Conservation (phyloP, 2,329 filamentous ascomycete species). For the Aspergillus uvarum region DNA sequence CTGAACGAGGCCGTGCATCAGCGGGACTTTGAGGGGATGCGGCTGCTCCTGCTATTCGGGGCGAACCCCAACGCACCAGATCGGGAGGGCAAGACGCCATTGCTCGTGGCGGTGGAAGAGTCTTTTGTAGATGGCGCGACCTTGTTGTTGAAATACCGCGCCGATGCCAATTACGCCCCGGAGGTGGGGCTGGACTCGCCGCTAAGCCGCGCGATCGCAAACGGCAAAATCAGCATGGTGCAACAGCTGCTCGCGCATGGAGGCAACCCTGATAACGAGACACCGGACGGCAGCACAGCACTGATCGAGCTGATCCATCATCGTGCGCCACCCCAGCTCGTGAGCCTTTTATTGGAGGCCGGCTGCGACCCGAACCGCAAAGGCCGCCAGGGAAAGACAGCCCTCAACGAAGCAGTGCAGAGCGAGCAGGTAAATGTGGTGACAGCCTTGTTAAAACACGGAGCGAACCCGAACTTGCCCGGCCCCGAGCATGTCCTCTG, state of each 20-base stretch:
- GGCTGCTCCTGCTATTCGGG: slow-evolving; percentile 58
- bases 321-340: slow-evolving; percentile 54
- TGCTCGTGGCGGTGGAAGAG: slow-evolving; percentile 53
- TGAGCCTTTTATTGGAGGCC: slow-evolving; percentile 61
- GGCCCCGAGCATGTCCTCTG: slow-evolving; percentile 69
- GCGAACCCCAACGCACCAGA: slow-evolving; percentile 57
- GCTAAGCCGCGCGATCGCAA: slow-evolving; percentile 51
- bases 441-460: slow-evolving; percentile 54
- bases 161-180: slow-evolving; percentile 55
- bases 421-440: slow-evolving; percentile 59
- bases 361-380: slow-evolving; percentile 60
- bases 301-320: slow-evolving; percentile 62
- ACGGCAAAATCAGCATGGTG: slow-evolving; percentile 57
- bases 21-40: slow-evolving; percentile 55
- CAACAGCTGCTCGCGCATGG: slow-evolving; percentile 63
- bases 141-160: slow-evolving; percentile 64
- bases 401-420: slow-evolving; percentile 63
- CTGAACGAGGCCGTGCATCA: slow-evolving; percentile 55
- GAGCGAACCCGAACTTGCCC: slow-evolving; percentile 67
- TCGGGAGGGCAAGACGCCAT: slow-evolving; percentile 51
- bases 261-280: slow-evolving; percentile 56
- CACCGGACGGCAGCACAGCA: slow-evolving; percentile 59
- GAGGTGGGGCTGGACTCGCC: slow-evolving; percentile 57
- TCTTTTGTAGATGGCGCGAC: slow-evolving; percentile 58
- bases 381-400: slow-evolving; percentile 61